phyloP scores from a whole-genome alignment of 345 rosid species.

The Carallia pectinifolia region DNA sequence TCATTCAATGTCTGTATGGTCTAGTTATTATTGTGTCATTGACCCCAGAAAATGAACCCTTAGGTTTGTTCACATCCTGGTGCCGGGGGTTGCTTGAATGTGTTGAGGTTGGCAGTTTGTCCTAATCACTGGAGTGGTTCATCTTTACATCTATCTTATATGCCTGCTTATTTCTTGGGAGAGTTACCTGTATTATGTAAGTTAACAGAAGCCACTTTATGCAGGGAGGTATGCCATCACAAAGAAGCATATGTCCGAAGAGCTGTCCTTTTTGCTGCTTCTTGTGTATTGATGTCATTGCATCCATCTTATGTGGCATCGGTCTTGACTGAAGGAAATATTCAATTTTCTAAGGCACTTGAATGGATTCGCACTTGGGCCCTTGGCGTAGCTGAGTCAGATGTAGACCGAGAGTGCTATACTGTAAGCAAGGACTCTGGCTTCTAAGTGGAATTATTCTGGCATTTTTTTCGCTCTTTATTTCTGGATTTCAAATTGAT shows the following conservation, averaged over 20 bases:
- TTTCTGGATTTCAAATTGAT: neutral
- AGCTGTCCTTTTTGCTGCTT: slow-evolving; percentile 86
- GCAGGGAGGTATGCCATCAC: slow-evolving; percentile 83
- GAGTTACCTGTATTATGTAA: neutral
- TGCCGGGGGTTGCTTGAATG: neutral
- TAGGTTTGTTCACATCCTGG: slow-evolving; percentile 5
- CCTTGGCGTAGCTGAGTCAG: slow-evolving; percentile 69
- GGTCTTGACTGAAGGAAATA: slow-evolving; percentile 66
- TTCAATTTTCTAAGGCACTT: slow-evolving; percentile 67
- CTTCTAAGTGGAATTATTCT: neutral
- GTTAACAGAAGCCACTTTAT: slow-evolving; percentile 1
- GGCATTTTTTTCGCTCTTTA: neutral
- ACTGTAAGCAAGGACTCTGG: slow-evolving; percentile 43
- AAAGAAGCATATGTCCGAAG: slow-evolving; percentile 89
- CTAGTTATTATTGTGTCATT: neutral
- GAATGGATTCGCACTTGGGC: slow-evolving; percentile 95
- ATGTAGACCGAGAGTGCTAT: slow-evolving; percentile 81
- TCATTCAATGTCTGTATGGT: neutral
- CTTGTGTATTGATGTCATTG: slow-evolving; percentile 70
- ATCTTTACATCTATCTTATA: neutral
- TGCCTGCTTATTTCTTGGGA: neutral
- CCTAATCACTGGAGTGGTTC: neutral
- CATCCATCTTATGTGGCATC: slow-evolving; percentile 84
- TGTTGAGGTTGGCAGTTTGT: neutral
- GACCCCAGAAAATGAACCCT: slow-evolving; percentile 7